Evolutionary conservation across 225 moss, liverwort and hornwort genomes (phyloP).

Genomic region (Marchantia polymorpha): DNA sequence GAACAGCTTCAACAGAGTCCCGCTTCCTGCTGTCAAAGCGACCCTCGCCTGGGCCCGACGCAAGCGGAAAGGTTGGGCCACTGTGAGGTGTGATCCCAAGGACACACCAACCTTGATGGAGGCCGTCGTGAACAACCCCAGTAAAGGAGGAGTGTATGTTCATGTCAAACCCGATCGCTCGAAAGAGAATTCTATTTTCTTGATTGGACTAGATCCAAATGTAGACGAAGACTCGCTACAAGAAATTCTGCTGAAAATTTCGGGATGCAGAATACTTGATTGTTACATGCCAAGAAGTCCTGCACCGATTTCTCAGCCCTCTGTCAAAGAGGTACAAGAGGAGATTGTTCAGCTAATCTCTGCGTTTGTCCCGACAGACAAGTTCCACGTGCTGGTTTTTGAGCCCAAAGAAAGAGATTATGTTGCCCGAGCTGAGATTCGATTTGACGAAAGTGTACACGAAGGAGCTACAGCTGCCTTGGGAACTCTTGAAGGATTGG

Average conservation of each 20-base stretch:
- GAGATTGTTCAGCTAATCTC: slow-evolving; percentile 25
- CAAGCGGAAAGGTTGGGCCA: slow-evolving; percentile 38
- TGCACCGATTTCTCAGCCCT: slow-evolving; percentile 26
- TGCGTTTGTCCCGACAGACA: slow-evolving; percentile 25
- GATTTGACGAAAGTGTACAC: slow-evolving; percentile 42
- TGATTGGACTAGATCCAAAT: slow-evolving; percentile 23
- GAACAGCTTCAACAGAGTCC: slow-evolving; percentile 27
- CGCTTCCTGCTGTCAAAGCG: slow-evolving; percentile 43
- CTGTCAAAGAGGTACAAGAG: slow-evolving; percentile 25
- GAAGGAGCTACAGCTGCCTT: slow-evolving; percentile 34
- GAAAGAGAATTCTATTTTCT: slow-evolving; percentile 26
- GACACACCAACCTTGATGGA: slow-evolving; percentile 15
- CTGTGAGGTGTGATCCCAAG: slow-evolving; percentile 34
- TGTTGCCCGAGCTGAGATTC: slow-evolving; percentile 34
- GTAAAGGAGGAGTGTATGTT: slow-evolving; percentile 14
- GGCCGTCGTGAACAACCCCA: background rate
- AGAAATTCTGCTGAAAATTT: slow-evolving; percentile 22
- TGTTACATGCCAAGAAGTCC: slow-evolving; percentile 35
- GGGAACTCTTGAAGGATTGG: slow-evolving; percentile 33
- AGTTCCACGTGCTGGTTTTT: slow-evolving; percentile 36
- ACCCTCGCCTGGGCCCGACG: slow-evolving; percentile 47
- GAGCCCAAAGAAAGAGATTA: slow-evolving; percentile 36
- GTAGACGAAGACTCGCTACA: slow-evolving; percentile 34
- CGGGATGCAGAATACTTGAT: slow-evolving; percentile 22
- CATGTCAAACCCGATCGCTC: slow-evolving; percentile 24